A percentile compares a stretch with the other conserved stretches of the same genome.
phyloP scores from a whole-genome alignment of 768 basidiomycete species.

The Trametes sanguinea region DNA sequence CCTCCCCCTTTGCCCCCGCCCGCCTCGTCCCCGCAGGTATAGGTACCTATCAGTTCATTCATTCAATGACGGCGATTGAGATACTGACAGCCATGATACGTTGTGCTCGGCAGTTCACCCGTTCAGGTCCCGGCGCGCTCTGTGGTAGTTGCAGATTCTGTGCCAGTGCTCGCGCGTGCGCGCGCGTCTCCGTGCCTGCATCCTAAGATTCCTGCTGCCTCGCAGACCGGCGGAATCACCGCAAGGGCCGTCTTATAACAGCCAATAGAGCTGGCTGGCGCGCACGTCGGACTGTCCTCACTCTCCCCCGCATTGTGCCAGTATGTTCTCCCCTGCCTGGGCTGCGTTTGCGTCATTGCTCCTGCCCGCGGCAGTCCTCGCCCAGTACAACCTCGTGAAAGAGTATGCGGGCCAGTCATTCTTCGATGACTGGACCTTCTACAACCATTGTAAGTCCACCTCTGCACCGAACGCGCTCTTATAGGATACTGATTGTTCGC shows the following conservation, averaged over 20 bases:
- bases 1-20: background rate
- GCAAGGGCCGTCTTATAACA: slow-evolving; percentile 22
- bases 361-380: slow-evolving; percentile 18
- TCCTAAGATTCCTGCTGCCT: background rate
- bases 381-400: slow-evolving; percentile 52
- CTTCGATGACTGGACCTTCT: slow-evolving; percentile 71
- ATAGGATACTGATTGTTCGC: background rate
- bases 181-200: background rate
- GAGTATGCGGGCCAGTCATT: slow-evolving; percentile 63
- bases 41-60: slow-evolving; percentile 2
- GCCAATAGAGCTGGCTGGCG: background rate
- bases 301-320: slow-evolving; percentile 2
- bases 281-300: background rate
- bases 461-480: slow-evolving; percentile 5
- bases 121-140: slow-evolving; percentile 4
- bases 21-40: slow-evolving; percentile 14
- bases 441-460: slow-evolving; percentile 48
- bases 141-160: background rate
- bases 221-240: slow-evolving; percentile 4
- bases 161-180: background rate
- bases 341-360: slow-evolving; percentile 3
- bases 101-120: background rate
- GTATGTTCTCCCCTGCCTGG: slow-evolving; percentile 7
- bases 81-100: slow-evolving; percentile 20
- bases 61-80: slow-evolving; percentile 8